A percentile compares a stretch with the other conserved stretches of the same genome.
Conservation (phyloP, 1,139 yeast genomes). For the Nakaseomyces bracarensis region DNA sequence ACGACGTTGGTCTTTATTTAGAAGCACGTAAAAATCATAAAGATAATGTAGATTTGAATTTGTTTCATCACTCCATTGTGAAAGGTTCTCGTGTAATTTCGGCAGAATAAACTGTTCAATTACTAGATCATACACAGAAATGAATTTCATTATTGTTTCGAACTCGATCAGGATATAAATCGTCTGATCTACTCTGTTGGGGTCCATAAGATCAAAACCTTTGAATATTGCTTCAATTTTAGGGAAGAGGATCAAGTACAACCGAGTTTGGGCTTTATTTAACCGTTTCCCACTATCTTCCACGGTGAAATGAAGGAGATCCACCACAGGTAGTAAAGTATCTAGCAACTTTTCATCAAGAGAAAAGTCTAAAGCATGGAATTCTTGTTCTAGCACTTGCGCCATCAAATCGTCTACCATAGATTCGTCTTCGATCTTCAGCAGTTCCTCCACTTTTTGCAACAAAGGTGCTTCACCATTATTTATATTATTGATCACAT, state of each 20-base stretch:
- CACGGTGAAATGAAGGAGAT: conserved; percentile 18
- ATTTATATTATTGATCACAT: not conserved
- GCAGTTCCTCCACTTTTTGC: conserved; percentile 8
- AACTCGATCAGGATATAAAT: conserved; percentile 38
- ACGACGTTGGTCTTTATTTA: conserved; percentile 7
- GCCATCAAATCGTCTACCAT: conserved; percentile 14
- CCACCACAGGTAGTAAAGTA: conserved; percentile 10
- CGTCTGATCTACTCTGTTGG: conserved; percentile 16
- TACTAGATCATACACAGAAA: conserved; percentile 21
- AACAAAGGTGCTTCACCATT: not conserved
- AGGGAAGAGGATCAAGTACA: conserved; percentile 15
- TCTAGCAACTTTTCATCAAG: conserved; percentile 5
- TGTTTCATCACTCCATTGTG: conserved; percentile 29
- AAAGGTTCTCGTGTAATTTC: conserved; percentile 31
- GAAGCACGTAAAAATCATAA: conserved; percentile 16
- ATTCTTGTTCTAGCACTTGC: conserved; percentile 7
- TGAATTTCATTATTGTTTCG: conserved; percentile 35
- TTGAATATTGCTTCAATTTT: conserved; percentile 13
- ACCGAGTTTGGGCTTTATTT: conserved; percentile 23
- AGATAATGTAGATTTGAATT: conserved; percentile 13
- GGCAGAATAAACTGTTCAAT: conserved; percentile 34
- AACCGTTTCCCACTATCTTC: conserved; percentile 13
- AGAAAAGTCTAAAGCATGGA: not conserved
- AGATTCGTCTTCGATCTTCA: conserved; percentile 12
- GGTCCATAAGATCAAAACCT: conserved; percentile 11